phyloP scores from a whole-genome alignment of 148 eudicot genomes.

The Vaccinium macrocarpon region DNA sequence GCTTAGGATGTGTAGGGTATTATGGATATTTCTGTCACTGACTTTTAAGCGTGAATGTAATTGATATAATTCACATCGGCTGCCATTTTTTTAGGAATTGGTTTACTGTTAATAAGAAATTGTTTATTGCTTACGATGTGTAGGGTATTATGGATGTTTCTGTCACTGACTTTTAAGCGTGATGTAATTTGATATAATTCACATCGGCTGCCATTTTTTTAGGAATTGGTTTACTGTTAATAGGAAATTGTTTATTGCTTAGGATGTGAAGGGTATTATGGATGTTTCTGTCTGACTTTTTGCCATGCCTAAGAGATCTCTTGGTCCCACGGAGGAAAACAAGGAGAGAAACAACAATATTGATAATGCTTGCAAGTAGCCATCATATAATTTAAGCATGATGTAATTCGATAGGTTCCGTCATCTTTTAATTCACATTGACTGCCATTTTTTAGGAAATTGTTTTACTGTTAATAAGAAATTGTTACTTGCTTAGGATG shows the following conservation, averaged over 20 bases:
- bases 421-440: too few relatives aligned
- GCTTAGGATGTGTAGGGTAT: slow-evolving; percentile 39
- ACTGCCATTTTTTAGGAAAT: neutral
- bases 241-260: neutral
- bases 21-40: too few relatives aligned
- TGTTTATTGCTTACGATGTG: slow-evolving; percentile 38
- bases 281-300: too few relatives aligned
- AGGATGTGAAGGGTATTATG: slow-evolving; percentile 35
- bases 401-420: neutral
- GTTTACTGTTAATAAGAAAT: neutral
- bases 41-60: neutral
- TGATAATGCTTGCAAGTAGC: neutral
- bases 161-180: neutral
- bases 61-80: neutral
- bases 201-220: too few relatives aligned
- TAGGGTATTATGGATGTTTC: slow-evolving; percentile 14
- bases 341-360: neutral
- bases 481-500: slow-evolving; percentile 29
- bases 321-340: too few relatives aligned
- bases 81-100: neutral
- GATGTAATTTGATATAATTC: neutral
- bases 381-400: neutral
- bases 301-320: too few relatives aligned
- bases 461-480: neutral
- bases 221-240: neutral